Evolutionary conservation across 768 basidiomycete species (phyloP).

Genomic region (Trametes meyenii): DNA sequence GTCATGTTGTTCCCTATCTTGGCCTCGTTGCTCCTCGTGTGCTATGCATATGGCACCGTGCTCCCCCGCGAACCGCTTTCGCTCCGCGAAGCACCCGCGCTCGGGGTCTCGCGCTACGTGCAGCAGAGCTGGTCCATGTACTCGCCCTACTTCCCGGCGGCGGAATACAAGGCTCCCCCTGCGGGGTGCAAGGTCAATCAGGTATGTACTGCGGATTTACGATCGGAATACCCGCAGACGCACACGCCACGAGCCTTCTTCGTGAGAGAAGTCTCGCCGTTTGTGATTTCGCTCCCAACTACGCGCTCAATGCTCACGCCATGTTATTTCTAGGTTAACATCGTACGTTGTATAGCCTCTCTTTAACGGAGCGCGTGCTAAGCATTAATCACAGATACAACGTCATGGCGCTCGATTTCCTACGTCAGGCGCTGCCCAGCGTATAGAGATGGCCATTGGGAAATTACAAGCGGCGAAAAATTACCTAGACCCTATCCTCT

Average conservation of each 20-base stretch:
- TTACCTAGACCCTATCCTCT: constrained; percentile 48
- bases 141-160: constrained; percentile 58
- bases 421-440: constrained; percentile 48
- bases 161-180: constrained; percentile 49
- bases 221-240: not conserved
- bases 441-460: constrained; percentile 49
- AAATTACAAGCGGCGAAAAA: constrained; percentile 53
- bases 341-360: constrained; percentile 43
- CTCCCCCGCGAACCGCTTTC: not conserved
- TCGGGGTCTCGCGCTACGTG: constrained; percentile 22
- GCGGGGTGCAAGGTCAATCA: constrained; percentile 42
- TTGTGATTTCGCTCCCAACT: too few species aligned
- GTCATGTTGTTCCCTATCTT: not conserved
- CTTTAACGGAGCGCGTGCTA: not conserved
- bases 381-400: constrained; percentile 54
- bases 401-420: constrained; percentile 83
- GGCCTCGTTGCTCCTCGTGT: constrained; percentile 9
- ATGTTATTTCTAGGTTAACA: constrained; percentile 49
- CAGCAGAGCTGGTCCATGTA: constrained; percentile 57
- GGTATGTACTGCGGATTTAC: constrained; percentile 21
- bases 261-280: not conserved
- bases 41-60: constrained; percentile 7
- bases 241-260: not conserved
- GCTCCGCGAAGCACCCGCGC: not conserved
- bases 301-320: not conserved